Evolutionary conservation across 2,329 filamentous ascomycete genomes (phyloP), one percentile per base, ranked within the genome.

Genomic region (Monosporascus sp.): DNA sequence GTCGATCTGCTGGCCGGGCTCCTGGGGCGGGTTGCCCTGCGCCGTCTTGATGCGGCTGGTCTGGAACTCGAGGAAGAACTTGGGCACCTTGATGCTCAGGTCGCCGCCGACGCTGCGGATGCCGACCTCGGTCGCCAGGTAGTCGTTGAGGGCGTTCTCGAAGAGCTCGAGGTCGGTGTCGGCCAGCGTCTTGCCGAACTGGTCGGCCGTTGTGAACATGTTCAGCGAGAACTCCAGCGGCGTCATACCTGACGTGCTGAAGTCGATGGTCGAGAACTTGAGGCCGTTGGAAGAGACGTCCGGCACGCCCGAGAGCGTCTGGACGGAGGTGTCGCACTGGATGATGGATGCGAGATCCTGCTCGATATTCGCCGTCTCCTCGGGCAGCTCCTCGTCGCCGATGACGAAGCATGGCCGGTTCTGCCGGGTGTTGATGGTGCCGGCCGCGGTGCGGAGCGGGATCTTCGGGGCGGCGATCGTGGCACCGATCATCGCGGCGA

Each of bases 61-160:
- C 68, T 85, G 82, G 65, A 83, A 79, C 55, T 76, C 70, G 43
- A 85, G 65, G 66, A 85, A 85, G 76, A 85, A 85, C 68, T 85
- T 85, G 56, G 82, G 82, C 5, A 80, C 78, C 68, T 85, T 84
- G 68, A 85, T 79, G 2, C 73, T 77, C 19, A 85, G 69, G 52
- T 63, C 73, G 2, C 81, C 82, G 9, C 74, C 77, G 7, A 76
- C 75, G 22, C 76, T 80, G 20, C 82, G 72, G 48, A 85, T 71
- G 1, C 80, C 82, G 1, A 79, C 81, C 66, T 85, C 82, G 5
- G 82, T 85, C 0, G 82, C 82, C 3, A 79, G 68, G 61, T 85
- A 85, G 9, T 77, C 76, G 62, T 83, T 76, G 44, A 84, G 73
- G 56, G 73, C 64, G 61, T 81, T 70, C 64, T 82, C 72, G 69